These are phyloP conservation scores for Huntiella decipiens DNA, from an alignment of 2,329 filamentous ascomycete species.

Conservation along the genomic window DNA sequence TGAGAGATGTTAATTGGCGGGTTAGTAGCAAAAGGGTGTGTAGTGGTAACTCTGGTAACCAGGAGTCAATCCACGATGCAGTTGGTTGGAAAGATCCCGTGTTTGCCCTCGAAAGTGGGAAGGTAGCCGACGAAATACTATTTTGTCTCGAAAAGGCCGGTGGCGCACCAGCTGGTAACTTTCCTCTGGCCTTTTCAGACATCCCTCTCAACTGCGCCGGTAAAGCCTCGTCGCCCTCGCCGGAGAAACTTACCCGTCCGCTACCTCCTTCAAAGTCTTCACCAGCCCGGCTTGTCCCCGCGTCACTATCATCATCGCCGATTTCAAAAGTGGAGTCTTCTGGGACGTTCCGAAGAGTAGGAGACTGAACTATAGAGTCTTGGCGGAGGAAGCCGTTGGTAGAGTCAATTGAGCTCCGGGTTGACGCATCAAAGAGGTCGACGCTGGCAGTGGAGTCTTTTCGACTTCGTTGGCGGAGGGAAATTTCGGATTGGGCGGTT, in stretches of 20 bases:
- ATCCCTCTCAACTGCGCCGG: constrained; percentile 73
- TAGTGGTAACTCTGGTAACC: constrained; percentile 79
- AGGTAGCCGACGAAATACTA: constrained; percentile 55
- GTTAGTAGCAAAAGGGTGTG: constrained; percentile 72
- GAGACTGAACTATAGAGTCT: constrained; percentile 24
- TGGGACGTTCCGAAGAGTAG: constrained; percentile 46
- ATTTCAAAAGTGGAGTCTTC: constrained; percentile 70
- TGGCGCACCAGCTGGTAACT: constrained; percentile 63
- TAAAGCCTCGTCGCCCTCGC: constrained; percentile 55
- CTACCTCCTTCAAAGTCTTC: constrained; percentile 24
- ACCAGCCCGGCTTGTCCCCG: constrained; percentile 31
- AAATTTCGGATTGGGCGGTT: constrained; percentile 78
- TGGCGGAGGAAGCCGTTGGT: constrained; percentile 40
- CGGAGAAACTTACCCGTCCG: constrained; percentile 42
- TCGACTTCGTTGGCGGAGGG: constrained; percentile 51
- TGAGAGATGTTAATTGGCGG: constrained; percentile 38
- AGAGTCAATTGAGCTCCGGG: constrained; percentile 48
- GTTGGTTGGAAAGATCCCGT: constrained; percentile 55
- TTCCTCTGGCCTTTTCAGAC: constrained; percentile 93
- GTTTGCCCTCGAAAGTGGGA: constrained; percentile 14
- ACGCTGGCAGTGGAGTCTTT: constrained; percentile 40
- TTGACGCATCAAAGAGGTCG: constrained; percentile 31
- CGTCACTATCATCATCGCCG: constrained; percentile 57
- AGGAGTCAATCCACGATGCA: constrained; percentile 72
- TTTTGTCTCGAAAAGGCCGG: constrained; percentile 79